Percentiles rank a stretch among this genome's conserved stretches.
phyloP scores from a whole-genome alignment of 371 early-diverging fungal species.

The Mucor indicus region DNA sequence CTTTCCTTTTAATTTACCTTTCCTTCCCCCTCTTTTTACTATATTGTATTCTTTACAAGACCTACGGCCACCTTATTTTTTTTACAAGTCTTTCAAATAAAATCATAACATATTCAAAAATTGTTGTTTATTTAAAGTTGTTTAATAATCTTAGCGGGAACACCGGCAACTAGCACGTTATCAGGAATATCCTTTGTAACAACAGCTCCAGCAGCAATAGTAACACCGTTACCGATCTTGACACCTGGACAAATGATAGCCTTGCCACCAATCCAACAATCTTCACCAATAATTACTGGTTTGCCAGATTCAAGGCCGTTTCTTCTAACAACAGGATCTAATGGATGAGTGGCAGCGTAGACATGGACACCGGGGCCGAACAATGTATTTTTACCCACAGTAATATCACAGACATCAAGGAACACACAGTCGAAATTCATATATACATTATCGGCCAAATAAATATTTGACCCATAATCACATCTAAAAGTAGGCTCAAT shows the following conservation, averaged over 20 bases:
- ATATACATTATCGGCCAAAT: conserved; percentile 63
- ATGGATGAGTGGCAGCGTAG: conserved; percentile 77
- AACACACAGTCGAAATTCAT: conserved; percentile 67
- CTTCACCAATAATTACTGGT: conserved; percentile 55
- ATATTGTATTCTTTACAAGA: no score
- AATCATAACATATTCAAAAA: no score
- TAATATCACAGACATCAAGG: conserved; percentile 65
- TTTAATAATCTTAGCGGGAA: conserved; percentile 75
- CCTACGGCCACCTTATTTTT: no score
- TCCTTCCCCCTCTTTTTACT: no score
- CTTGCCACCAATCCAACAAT: conserved; percentile 75
- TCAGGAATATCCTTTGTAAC: conserved; percentile 81
- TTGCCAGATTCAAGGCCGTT: conserved; percentile 21
- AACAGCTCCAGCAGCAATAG: conserved; percentile 57
- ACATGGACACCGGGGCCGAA: conserved; percentile 79
- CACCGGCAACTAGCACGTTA: conserved; percentile 75
- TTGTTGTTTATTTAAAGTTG: no score
- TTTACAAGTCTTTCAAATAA: no score
- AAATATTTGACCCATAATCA: conserved; percentile 77
- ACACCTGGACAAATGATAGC: conserved; percentile 77
- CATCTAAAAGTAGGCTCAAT: conserved; percentile 44
- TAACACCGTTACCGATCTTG: conserved; percentile 74
- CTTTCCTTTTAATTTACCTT: no score
- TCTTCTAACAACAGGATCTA: conserved; percentile 45
- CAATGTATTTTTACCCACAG: conserved; percentile 63